A percentile compares a stretch with the other conserved stretches of the same genome.
Conservation (phyloP, 176 grass and related monocot species). For the Puya raimondii region DNA sequence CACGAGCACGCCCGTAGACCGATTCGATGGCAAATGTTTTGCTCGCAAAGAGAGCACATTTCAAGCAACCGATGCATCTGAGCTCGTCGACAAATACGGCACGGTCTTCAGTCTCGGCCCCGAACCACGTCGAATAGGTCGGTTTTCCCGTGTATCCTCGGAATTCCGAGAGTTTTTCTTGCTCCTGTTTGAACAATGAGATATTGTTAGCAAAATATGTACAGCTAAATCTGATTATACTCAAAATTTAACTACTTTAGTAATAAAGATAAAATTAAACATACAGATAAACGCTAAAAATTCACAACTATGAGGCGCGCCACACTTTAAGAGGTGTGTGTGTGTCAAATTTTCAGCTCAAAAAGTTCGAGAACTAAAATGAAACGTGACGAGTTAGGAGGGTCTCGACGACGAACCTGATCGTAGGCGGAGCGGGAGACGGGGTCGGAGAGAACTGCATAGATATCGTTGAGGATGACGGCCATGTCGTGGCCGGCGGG, state of each 20-base stretch:
- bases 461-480: conserved; percentile 80
- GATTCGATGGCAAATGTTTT: conserved; percentile 85
- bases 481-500: conserved; percentile 67
- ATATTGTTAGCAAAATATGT: too few species aligned
- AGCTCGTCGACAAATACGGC: conserved; percentile 93
- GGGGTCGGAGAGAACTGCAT: conserved; percentile 86
- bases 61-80: conserved; percentile 79
- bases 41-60: conserved; percentile 69
- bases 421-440: conserved; percentile 56
- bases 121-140: conserved; percentile 70
- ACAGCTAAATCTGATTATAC: too few species aligned
- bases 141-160: conserved; percentile 79
- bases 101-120: conserved; percentile 40
- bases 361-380: conserved; percentile 4
- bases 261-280: too few species aligned
- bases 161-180: conserved; percentile 66
- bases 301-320: too few species aligned
- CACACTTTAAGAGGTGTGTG: too few species aligned
- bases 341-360: not conserved
- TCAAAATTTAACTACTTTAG: too few species aligned
- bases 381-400: not conserved
- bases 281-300: too few species aligned
- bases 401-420: conserved; percentile 20
- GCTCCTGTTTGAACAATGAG: conserved; percentile 31
- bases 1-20: conserved; percentile 68